Evolutionary conservation across 176 grass and related monocot genomes (phyloP), one percentile per base, ranked within the genome.

Genomic region (Thinopyrum elongatum): DNA sequence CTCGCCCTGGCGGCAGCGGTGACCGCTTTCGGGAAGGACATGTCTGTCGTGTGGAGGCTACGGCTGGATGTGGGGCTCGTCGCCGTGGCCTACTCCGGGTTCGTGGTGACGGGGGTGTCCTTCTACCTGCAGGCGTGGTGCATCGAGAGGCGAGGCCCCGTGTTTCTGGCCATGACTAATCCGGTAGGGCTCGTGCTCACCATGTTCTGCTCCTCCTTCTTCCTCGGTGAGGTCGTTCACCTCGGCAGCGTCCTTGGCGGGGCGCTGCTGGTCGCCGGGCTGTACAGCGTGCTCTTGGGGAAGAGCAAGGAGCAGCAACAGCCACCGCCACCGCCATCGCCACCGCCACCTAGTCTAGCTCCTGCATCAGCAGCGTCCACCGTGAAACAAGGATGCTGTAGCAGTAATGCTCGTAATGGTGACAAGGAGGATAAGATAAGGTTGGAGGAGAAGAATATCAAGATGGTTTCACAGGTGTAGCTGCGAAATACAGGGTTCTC

Each of bases 111-210:
- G 1, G 86, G 90, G 1, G 33, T 90, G 8, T 82, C 76, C 21
- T 82, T 92, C 81, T 95, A 95, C 80, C 80, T 95, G 65, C 85
- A 86, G 79, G 57, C 85, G 7, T 95, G 93, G 93, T 92, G 90
- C 49, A 80, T 95, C 38, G 93, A 89, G 70, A 88, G 66, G 80
- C 88, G 90, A 44, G 93, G 90, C 0, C 86, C 90, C 1, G 90
- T 92, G 41, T 92, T 95, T 82, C 44, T 88, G 42, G 85, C 90
- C 70, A 92, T 92, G 26, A 92, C 83, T 78, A 87, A 89, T 31
- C 93, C 90, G 10, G 73, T 95, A 29, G 66, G 62, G 13, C 67
- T 95, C 10, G 49, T 95, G 11, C 55, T 95, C 76, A 92, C 93
- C 13, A 53, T 86, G 25, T 87, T 92, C 4, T 47, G 85, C 34